Evolutionary conservation across 2,329 filamentous ascomycete genomes (phyloP), one percentile per base, ranked within the genome.

Genomic region (Dothideomycetidae sp.): DNA sequence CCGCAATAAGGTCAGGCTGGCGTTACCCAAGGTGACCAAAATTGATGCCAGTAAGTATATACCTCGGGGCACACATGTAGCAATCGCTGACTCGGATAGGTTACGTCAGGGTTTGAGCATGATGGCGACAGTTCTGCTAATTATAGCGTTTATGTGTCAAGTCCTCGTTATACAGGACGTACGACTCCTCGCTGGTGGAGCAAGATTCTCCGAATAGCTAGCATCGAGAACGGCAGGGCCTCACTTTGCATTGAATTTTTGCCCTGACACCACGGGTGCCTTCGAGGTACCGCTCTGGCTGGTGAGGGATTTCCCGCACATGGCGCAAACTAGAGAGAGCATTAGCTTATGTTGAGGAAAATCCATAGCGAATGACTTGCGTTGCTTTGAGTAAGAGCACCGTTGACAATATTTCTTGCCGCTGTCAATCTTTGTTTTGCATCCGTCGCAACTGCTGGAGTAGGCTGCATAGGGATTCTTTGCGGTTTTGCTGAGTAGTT

Each of bases 31-130:
- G 57, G 65, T 98, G 36, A 73, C 73, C 55, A 86, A 98, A 65
- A 94, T 98, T 55, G 90, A 98, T 72, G 90, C 90, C 42, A 92
- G 88, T 94, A 68, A 75, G 85, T 82, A 10, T 36, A 10, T n/a
- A n/a, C n/a, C n/a, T n/a, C n/a, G n/a, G n/a, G n/a, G n/a, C n/a
- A n/a, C n/a, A n/a, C n/a, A n/a, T n/a, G n/a, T n/a, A n/a, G n/a
- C n/a, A n/a, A n/a, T n/a, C n/a, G n/a, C n/a, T n/a, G n/a, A n/a
- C n/a, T n/a, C n/a, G n/a, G 21, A 26, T 15, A 38, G 36, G 29
- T 17, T 38, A 38, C 33, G 36, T 38, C 16, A 32, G 29, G 21
- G 36, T 29, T 12, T 38, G 28, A 36, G 5, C 3, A 36, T 10
- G n/a, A n/a, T n/a, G n/a, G n/a, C n/a, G n/a, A n/a, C n/a, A n/a